Conservation (phyloP, 148 eudicot genomes). For the Chenopodium album region DNA sequence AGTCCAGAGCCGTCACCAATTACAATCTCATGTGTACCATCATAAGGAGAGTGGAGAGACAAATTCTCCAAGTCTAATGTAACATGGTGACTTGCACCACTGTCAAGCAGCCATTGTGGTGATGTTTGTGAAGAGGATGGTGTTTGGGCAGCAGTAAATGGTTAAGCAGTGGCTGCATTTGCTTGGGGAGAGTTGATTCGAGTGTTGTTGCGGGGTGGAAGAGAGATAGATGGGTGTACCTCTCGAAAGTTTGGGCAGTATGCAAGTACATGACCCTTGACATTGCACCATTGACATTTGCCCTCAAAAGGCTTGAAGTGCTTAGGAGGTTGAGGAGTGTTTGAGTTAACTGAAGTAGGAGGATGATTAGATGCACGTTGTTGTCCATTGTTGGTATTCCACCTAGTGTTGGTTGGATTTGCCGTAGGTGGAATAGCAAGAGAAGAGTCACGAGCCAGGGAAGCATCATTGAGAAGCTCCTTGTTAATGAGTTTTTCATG, state of each 20-base stretch:
- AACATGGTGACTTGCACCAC: not conserved
- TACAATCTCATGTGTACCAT: not conserved
- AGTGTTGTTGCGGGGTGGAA: not conserved
- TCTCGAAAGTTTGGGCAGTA: not conserved
- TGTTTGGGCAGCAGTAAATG: not conserved
- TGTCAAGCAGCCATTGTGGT: not conserved
- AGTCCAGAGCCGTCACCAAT: not conserved
- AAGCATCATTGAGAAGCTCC: not conserved
- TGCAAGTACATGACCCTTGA: not conserved
- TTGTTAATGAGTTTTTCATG: conserved; percentile 3
- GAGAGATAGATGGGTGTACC: not conserved
- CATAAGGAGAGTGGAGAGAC: not conserved
- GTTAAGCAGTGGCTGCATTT: not conserved
- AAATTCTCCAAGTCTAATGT: not conserved
- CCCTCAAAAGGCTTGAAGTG: not conserved
- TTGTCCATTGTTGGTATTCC: no score
- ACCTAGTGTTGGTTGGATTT: no score
- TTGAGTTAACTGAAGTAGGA: no score
- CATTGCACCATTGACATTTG: not conserved
- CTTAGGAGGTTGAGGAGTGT: not conserved
- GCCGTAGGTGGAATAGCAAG: no score
- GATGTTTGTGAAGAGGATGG: not conserved
- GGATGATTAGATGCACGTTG: no score
- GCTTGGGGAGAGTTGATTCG: not conserved
- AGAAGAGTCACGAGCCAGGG: no score